A percentile compares a stretch with the other conserved stretches of the same genome.
These are phyloP conservation scores for Xerocomus brunneocitrinus DNA, from an alignment of 768 basidiomycete species.

Conservation along the genomic window DNA sequence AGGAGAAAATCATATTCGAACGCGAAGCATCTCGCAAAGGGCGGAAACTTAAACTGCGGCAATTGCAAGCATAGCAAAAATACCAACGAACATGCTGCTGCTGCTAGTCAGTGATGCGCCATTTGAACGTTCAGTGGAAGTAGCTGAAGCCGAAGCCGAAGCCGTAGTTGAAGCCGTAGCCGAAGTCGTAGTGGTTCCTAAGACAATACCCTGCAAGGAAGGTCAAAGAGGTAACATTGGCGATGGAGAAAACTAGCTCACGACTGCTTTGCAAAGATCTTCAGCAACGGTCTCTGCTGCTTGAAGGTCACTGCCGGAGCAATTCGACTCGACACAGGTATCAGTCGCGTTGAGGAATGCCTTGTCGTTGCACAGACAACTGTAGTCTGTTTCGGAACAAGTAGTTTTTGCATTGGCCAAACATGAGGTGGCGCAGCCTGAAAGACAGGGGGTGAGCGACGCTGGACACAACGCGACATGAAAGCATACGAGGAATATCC, in stretches of 20 bases:
- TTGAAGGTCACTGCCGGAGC: slow-evolving; percentile 43
- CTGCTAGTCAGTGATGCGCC: slow-evolving; percentile 4
- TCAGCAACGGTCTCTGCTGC: slow-evolving; percentile 40
- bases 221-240: neutral
- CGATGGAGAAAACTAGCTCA: slow-evolving; percentile 26
- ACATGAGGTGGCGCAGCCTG: slow-evolving; percentile 54
- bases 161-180: neutral
- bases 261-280: slow-evolving; percentile 44
- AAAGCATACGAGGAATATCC: slow-evolving; percentile 20
- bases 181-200: slow-evolving; percentile 24
- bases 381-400: slow-evolving; percentile 48
- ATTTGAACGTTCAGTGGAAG: slow-evolving; percentile 8
- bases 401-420: slow-evolving; percentile 37
- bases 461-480: neutral
- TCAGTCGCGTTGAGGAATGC: slow-evolving; percentile 46
- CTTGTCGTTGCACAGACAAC: slow-evolving; percentile 52
- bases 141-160: neutral
- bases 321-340: slow-evolving; percentile 44
- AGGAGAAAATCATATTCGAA: neutral
- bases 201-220: slow-evolving; percentile 46
- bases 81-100: slow-evolving; percentile 10
- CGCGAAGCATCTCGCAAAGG: neutral
- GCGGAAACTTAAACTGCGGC: slow-evolving; percentile 7
- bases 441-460: neutral
- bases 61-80: slow-evolving; percentile 9